Conservation (phyloP, 106 monocot species). For the Dendrobium chrysotoxum region DNA sequence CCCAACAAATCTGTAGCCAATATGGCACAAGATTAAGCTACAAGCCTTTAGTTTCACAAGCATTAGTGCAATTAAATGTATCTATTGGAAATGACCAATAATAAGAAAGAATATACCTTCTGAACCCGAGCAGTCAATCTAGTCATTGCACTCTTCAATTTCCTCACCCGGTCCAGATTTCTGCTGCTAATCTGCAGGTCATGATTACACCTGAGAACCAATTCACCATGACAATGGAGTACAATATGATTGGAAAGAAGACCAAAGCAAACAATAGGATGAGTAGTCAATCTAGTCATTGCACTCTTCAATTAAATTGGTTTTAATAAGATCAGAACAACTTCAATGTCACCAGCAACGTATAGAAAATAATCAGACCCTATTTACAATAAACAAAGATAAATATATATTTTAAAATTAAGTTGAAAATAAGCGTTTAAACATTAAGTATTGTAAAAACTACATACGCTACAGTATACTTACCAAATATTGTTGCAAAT, state of each 20-base stretch:
- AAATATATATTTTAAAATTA: not conserved
- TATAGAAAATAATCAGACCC: not conserved
- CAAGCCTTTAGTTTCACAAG: not conserved
- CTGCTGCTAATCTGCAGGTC: constrained; percentile 66
- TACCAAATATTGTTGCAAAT: not conserved
- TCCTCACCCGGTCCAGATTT: constrained; percentile 75
- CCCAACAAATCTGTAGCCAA: not conserved
- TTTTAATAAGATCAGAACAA: not conserved
- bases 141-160: constrained; percentile 86
- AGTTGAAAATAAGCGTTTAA: not conserved
- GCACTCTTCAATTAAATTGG: not conserved
- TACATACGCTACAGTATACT: not conserved
- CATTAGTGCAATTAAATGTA: not conserved
- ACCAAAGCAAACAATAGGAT: not conserved
- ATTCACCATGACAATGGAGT: not conserved
- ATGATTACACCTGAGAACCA: constrained; percentile 1
- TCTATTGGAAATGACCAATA: not conserved
- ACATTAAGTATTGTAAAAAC: not conserved
- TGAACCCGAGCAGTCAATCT: constrained; percentile 80
- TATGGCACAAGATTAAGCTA: not conserved
- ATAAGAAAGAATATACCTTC: constrained; percentile 32
- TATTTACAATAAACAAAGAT: not conserved
- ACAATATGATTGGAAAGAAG: not conserved
- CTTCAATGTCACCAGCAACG: not conserved
- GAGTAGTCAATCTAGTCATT: not conserved